Conservation (phyloP, 2,329 filamentous ascomycete species). For the Apiospora sp. region DNA sequence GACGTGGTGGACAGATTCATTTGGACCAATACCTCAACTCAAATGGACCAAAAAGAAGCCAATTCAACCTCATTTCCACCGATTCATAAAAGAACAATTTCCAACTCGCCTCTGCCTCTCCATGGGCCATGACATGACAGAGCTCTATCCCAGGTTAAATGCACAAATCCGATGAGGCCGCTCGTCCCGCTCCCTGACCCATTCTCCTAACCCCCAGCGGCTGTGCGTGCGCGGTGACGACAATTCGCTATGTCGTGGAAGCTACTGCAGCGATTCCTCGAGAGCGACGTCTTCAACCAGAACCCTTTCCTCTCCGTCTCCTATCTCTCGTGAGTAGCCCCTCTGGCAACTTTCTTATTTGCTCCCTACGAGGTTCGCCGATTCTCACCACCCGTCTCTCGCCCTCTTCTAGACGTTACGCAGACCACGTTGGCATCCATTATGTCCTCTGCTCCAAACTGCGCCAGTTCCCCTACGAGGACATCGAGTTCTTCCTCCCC, state of each 20-base stretch:
- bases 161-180: conserved; percentile 40
- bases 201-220: conserved; percentile 31
- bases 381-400: not conserved
- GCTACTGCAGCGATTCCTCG: conserved; percentile 88
- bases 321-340: conserved; percentile 78
- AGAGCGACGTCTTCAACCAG: conserved; percentile 93
- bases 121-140: conserved; percentile 18
- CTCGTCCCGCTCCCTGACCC: conserved; percentile 41
- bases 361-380: conserved; percentile 1
- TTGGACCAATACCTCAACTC: conserved; percentile 7
- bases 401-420: conserved; percentile 73
- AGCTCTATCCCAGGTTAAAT: conserved; percentile 27
- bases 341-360: conserved; percentile 29
- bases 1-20: conserved; percentile 19
- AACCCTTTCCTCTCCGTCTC: conserved; percentile 88
- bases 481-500: conserved; percentile 91
- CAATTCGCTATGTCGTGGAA: conserved; percentile 76
- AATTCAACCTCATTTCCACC: not conserved
- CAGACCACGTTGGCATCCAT: conserved; percentile 88
- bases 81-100: conserved; percentile 22
- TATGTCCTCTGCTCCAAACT: conserved; percentile 90
- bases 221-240: conserved; percentile 29
- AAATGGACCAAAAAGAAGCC: not conserved
- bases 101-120: not conserved
- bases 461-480: conserved; percentile 87